Percentiles rank a stretch among this genome's conserved stretches.
Conservation (phyloP, 2,329 filamentous ascomycete genomes). For the Cladosporium sp. region DNA sequence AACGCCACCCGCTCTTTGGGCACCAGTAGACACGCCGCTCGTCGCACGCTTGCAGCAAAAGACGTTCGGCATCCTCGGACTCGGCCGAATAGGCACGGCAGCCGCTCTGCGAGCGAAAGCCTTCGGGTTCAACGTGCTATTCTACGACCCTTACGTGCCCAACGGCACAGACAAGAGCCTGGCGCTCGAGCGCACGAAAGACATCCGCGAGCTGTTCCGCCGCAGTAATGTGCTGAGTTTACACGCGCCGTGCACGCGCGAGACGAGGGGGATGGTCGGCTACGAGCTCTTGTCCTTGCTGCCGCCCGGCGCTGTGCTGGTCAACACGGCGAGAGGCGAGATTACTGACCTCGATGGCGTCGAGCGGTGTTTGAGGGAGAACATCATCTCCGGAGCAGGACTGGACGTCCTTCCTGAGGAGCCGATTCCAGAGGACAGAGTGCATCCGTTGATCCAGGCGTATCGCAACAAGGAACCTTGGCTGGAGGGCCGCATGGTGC, state of each 20-base stretch:
- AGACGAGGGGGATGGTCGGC: constrained; percentile 39
- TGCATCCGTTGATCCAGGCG: constrained; percentile 25
- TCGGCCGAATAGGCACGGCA: constrained; percentile 28
- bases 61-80: constrained; percentile 26
- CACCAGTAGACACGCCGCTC: constrained; percentile 23
- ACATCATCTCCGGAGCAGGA: constrained; percentile 26
- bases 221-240: constrained; percentile 58
- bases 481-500: constrained; percentile 35
- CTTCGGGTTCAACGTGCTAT: constrained; percentile 27
- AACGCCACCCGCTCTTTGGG: constrained; percentile 26
- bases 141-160: constrained; percentile 29
- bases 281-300: constrained; percentile 27
- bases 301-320: constrained; percentile 24
- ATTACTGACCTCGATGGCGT: constrained; percentile 28
- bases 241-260: constrained; percentile 66
- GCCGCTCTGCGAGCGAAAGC: constrained; percentile 27
- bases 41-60: constrained; percentile 22
- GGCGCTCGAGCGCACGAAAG: constrained; percentile 25
- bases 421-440: constrained; percentile 25
- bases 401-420: constrained; percentile 31
- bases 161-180: constrained; percentile 29
- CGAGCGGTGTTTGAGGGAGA: constrained; percentile 22
- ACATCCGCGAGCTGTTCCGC: constrained; percentile 30
- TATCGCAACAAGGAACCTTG: constrained; percentile 34
- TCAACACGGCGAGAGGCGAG: constrained; percentile 29